Percentiles rank a stretch among this genome's conserved stretches.
phyloP scores from a whole-genome alignment of 139 green algal species.

The Ettlia oleoabundans region DNA sequence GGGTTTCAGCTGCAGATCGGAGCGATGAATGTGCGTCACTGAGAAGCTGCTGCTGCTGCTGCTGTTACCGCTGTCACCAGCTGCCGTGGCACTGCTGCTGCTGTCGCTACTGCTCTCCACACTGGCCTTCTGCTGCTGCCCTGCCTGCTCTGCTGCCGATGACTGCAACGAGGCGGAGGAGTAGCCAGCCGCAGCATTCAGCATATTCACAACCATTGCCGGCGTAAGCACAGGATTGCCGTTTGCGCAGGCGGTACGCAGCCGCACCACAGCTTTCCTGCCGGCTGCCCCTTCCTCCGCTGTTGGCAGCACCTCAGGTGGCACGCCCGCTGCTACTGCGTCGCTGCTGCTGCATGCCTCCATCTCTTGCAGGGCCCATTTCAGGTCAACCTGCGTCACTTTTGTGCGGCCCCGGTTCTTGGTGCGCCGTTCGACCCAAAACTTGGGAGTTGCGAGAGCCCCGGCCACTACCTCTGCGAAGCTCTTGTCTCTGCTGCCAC shows the following conservation, averaged over 20 bases:
- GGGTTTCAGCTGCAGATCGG: conserved; percentile 16
- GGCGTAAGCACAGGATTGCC: conserved; percentile 43
- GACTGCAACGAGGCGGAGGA: background rate
- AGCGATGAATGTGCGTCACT: conserved; percentile 38
- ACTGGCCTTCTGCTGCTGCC: background rate
- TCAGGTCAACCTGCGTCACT: conserved; percentile 41
- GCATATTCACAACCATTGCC: conserved; percentile 1
- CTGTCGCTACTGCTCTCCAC: background rate
- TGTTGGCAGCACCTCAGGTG: background rate
- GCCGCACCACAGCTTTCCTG: conserved; percentile 20
- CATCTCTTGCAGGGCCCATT: conserved; percentile 44
- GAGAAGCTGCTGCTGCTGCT: background rate
- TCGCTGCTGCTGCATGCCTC: conserved; percentile 3
- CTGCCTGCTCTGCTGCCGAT: background rate
- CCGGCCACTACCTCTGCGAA: background rate
- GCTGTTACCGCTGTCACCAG: background rate
- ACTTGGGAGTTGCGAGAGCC: background rate
- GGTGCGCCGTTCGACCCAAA: conserved; percentile 21
- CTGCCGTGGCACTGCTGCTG: background rate
- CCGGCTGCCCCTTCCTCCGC: background rate
- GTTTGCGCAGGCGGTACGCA: conserved; percentile 28
- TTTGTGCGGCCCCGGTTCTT: background rate
- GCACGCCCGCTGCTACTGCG: background rate
- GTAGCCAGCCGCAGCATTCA: background rate
- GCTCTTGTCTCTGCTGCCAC: background rate